Evolutionary conservation across 1,139 yeast genomes (phyloP), one percentile per base, ranked within the genome.

Genomic region (Yamadazyma diospyri): DNA sequence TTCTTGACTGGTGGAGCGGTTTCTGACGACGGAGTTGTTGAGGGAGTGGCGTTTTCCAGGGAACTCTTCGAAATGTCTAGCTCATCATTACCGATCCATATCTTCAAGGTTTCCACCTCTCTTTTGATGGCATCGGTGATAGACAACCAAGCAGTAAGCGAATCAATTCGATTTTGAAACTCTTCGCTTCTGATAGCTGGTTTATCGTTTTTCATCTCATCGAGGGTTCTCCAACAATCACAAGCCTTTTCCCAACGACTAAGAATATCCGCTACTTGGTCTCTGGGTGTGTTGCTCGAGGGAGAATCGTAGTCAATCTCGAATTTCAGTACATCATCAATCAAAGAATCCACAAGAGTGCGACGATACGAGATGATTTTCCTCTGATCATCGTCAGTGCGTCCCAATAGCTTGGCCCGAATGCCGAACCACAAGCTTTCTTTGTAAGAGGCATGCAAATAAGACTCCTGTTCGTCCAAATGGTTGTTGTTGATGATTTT

Each of bases 361-460:
- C 96, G 65, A 16, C 87, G 69, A 45, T 81, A 81, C 19, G 77
- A 70, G n/a, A 88, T 73, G 13, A 85, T 72, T 44, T 79, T 73
- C 33, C 76, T 64, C 53, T 92, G 96, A 39, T 86, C 95, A 30
- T 79, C 87, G 33, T 83, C 81, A 0, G 94, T 72, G 41, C 97
- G 71, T 12, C 94, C 89, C 42, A 80, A 78, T 32, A 86, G 71
- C 56, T 85, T 85, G 1, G 98, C 94, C 34, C 86, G 65, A 7
- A 83, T 71, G 6, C 84, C 88, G 35, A 85, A 66, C 84, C 97
- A 92, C 28, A 88, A 61, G 42, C 82, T 87, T 47, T 86, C 94
- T 39, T 81, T 79, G 47, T 75, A 80, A 3, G 81, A 71, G 2
- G 78, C 73, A 34, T 76, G 64, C 38, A 74, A 50, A 34, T 70